A percentile compares a stretch with the other conserved stretches of the same genome.
These are phyloP conservation scores for Aspergillus felis DNA, from an alignment of 2,329 filamentous ascomycete genomes.

Conservation along the genomic window DNA sequence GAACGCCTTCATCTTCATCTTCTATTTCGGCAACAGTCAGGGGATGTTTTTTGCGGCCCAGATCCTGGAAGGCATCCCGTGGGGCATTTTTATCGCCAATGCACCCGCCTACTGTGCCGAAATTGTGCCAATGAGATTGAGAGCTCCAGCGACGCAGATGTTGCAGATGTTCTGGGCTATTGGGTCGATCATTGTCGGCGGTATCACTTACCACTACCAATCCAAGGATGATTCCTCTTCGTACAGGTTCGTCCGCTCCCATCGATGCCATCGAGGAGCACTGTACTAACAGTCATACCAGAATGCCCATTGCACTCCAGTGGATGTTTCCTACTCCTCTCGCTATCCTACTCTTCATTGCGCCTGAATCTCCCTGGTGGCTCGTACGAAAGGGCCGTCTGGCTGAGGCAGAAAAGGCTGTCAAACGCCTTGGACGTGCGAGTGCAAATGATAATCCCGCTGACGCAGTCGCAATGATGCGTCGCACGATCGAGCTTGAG, in stretches of 20 bases:
- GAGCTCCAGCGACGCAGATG: constrained; percentile 59
- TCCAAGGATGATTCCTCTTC: constrained; percentile 26
- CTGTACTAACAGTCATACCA: constrained; percentile 35
- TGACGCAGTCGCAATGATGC: constrained; percentile 57
- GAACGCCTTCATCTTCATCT: constrained; percentile 51
- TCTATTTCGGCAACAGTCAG: constrained; percentile 45
- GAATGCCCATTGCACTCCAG: constrained; percentile 54
- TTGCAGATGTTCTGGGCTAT: constrained; percentile 65
- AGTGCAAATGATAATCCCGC: constrained; percentile 32
- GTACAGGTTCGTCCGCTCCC: not conserved
- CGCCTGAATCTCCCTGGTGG: constrained; percentile 53
- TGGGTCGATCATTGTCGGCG: constrained; percentile 58
- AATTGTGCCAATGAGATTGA: constrained; percentile 56
- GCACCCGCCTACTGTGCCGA: constrained; percentile 61
- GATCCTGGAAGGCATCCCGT: constrained; percentile 59
- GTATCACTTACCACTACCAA: constrained; percentile 54
- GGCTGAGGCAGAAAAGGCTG: constrained; percentile 44
- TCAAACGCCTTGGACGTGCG: constrained; percentile 49
- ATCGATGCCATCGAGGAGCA: constrained; percentile 17
- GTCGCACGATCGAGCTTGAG: constrained; percentile 55
- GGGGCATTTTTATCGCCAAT: constrained; percentile 65
- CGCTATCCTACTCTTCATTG: constrained; percentile 49
- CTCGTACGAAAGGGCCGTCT: constrained; percentile 47
- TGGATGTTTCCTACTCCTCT: constrained; percentile 58
- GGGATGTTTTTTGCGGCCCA: constrained; percentile 51